phyloP scores from a whole-genome alignment of 2,329 filamentous ascomycete species.

The Hypoxylon sp. region DNA sequence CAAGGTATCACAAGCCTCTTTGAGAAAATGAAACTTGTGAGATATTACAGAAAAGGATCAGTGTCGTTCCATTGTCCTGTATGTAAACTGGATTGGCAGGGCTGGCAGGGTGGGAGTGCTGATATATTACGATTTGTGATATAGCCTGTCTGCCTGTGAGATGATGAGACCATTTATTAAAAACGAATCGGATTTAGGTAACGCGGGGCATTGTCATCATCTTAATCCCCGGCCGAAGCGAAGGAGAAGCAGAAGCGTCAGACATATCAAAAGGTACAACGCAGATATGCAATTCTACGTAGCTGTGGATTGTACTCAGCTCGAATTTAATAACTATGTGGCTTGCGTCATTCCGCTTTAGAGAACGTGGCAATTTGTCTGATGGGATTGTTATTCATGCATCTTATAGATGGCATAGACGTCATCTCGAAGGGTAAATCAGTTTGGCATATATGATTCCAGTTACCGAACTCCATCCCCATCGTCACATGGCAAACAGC shows the following conservation, averaged over 20 bases:
- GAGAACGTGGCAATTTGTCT: too few relatives aligned
- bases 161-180: constrained; percentile 13
- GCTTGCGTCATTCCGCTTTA: neutral
- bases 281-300: too few relatives aligned
- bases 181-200: too few relatives aligned
- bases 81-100: constrained; percentile 13
- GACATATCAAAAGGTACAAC: too few relatives aligned
- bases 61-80: constrained; percentile 5
- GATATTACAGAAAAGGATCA: constrained; percentile 5
- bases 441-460: too few relatives aligned
- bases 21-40: constrained; percentile 9
- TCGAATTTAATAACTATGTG: neutral
- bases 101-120: constrained; percentile 24
- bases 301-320: neutral
- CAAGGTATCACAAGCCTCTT: constrained; percentile 9
- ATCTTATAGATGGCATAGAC: too few relatives aligned
- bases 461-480: too few relatives aligned
- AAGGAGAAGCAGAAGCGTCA: too few relatives aligned
- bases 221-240: too few relatives aligned
- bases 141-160: constrained; percentile 13
- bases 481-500: too few relatives aligned
- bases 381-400: too few relatives aligned
- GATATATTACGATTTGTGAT: constrained; percentile 10
- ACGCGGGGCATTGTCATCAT: constrained; percentile 8
- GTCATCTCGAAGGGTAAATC: too few relatives aligned